phyloP scores from a whole-genome alignment of 1,284 basidiomycete species.

The Malassezia cuniculi region DNA sequence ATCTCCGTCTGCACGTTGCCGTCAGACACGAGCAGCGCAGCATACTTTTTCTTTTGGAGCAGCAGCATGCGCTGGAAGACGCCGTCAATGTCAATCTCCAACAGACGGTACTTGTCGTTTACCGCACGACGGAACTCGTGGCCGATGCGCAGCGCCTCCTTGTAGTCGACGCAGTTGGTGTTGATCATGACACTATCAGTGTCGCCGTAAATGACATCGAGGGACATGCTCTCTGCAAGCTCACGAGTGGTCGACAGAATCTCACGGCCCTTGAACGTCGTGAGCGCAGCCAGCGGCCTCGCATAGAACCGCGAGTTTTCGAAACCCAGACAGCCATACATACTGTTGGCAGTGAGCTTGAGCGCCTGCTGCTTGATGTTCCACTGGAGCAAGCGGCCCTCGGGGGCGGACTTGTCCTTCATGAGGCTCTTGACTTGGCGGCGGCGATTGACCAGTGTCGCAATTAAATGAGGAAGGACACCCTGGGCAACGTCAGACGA shows the following conservation, averaged over 20 bases:
- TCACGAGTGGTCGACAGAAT: slow-evolving; percentile 87
- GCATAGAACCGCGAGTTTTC: slow-evolving; percentile 95
- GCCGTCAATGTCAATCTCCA: slow-evolving; percentile 93
- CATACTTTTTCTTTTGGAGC: slow-evolving; percentile 98
- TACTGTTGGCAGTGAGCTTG: slow-evolving; percentile 97
- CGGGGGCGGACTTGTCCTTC: slow-evolving; percentile 71
- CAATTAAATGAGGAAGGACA: slow-evolving; percentile 86
- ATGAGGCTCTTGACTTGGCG: slow-evolving; percentile 83
- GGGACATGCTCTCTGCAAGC: slow-evolving; percentile 72
- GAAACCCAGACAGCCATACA: slow-evolving; percentile 99
- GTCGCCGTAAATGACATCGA: slow-evolving; percentile 96
- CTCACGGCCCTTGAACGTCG: slow-evolving; percentile 94
- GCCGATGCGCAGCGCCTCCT: slow-evolving; percentile 80
- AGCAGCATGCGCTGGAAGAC: slow-evolving; percentile 85
- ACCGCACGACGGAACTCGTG: slow-evolving; percentile 85
- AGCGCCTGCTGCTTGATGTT: slow-evolving; percentile 92
- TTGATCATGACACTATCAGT: slow-evolving; percentile 99
- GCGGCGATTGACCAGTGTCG: slow-evolving; percentile 77
- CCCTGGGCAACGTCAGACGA: slow-evolving; percentile 62
- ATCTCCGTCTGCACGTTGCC: slow-evolving; percentile 53
- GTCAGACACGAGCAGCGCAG: slow-evolving; percentile 61
- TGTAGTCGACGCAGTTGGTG: slow-evolving; percentile 75
- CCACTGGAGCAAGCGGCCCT: slow-evolving; percentile 73
- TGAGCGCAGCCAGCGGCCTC: slow-evolving; percentile 85
- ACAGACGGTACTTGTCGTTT: slow-evolving; percentile 83